Evolutionary conservation across 495 filamentous ascomycete genomes (phyloP), one percentile per base, ranked within the genome.

Genomic region (Tetracladium setigerum): DNA sequence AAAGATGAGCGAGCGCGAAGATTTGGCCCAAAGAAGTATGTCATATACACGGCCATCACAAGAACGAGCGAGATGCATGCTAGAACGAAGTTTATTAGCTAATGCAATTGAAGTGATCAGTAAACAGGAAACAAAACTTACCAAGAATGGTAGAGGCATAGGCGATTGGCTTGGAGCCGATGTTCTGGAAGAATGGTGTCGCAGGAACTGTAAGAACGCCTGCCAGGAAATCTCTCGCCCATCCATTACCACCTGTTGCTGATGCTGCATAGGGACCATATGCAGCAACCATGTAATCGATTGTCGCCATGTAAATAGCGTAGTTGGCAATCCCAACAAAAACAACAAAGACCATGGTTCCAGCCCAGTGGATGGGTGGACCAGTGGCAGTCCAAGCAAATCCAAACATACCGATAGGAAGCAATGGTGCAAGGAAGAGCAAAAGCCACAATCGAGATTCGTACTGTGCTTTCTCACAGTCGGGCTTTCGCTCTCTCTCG

Each of bases 231-330:
- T 94, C 87, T 53, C 87, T 76, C 40, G 86, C 70, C 67, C 69
- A 72, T 0, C 75, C 81, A 50, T 86, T 86, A 1, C 81, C 82
- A 15, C 86, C 86, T 1, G 86, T 89, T 0, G 86, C 86, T 1
- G 84, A 88, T 4, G 86, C 83, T 19, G 83, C 80, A 61, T 87
- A 89, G 0, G 81, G 82, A 0, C 85, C 86, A 59, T 90, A 89
- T 1, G 82, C 76, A 35, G 76, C 79, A n/a, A 89, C 78, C 85
- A 88, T 89, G 66, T 90, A 90, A 53, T 90, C 85, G 47, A 89
- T 85, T 0, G 86, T 87, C 0, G 82, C 83, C 83, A 87, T 86
- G 64, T 86, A 84, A 53, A 86, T 84, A 38, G 72, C 69, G 52
- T 84, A 84, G 55, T 85, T 83, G 18, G 81, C 80, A 45, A 83